Base-by-base conservation (phyloP, 805 yeast species). In the Candida coquimbonensis region DNA sequence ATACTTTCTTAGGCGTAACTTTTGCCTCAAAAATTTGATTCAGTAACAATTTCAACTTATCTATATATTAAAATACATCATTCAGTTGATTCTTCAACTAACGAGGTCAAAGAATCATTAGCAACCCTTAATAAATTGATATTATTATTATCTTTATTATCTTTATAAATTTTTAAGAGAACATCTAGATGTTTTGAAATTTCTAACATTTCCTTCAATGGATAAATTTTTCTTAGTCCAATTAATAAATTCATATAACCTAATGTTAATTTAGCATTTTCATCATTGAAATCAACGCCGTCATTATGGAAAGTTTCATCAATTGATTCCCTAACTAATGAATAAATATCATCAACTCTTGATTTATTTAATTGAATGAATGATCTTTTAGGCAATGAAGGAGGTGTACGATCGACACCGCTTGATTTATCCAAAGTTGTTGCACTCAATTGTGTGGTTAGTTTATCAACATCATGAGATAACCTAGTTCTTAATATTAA, bases 231-330 rank as follows among this genome's bases (percentile, higher is more conserved):
- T 34, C 64, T 65, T 13, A 73, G 57, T 6, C 65, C 66, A 27
- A 64, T 63, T 35, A 74, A 67, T 45, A 85, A 69, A 55, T 83
- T 83, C 51, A 83, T 61, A 60, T 73, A 79, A 5, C 81, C 75
- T 36, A 80, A 63, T 9, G 84, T 59, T 3, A 74, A 64, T 36
- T 75, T 68, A 36, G 78, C 61, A 16, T 63, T 57, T 14, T 64
- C 54, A 24, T 46, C 46, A 49, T 53, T 29, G 46, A 51, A 9
- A 49, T 57, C 31, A 44, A 53, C 48, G 31, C 29, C 46, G 26
- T 44, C 37, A 9, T 39, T 39, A 29, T 11, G 2, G 33, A 50
- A 51, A 1, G 59, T 62, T 8, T 60, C 64, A 5, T 62, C 66
- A 29, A 75, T 57, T 11, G 70, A 54, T 14, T 57, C 56, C 40